A percentile compares a stretch with the other conserved stretches of the same genome.
These are phyloP conservation scores for Sphaerulina musiva DNA, from an alignment of 2,329 filamentous ascomycete species.

Conservation along the genomic window DNA sequence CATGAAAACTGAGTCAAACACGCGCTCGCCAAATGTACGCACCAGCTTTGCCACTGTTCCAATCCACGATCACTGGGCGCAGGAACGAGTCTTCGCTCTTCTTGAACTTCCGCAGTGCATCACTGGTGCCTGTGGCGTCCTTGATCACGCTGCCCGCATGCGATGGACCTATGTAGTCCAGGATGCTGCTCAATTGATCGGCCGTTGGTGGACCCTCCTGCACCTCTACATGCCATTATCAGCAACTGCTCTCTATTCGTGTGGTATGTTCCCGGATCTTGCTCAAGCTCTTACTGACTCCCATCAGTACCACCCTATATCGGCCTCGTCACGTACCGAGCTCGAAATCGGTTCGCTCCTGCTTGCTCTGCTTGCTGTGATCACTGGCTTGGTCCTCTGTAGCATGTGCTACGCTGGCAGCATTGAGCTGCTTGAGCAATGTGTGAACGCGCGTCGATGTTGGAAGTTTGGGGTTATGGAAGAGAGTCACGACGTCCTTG, in stretches of 20 bases:
- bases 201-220: constrained; percentile 72
- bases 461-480: constrained; percentile 73
- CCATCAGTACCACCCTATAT: not conserved
- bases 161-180: constrained; percentile 68
- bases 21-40: constrained; percentile 21
- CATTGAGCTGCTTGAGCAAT: constrained; percentile 73
- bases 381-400: constrained; percentile 69
- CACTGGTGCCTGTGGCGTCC: constrained; percentile 65
- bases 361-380: constrained; percentile 54
- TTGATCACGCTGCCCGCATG: constrained; percentile 61
- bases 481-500: constrained; percentile 85
- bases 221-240: constrained; percentile 48
- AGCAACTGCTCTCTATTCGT: not conserved
- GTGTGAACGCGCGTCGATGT: constrained; percentile 67
- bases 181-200: constrained; percentile 75
- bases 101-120: constrained; percentile 74
- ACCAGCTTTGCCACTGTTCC: constrained; percentile 81
- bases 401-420: constrained; percentile 59
- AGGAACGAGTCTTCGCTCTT: constrained; percentile 62
- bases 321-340: constrained; percentile 41
- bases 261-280: not conserved
- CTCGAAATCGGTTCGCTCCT: constrained; percentile 67
- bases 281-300: not conserved
- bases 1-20: not conserved
- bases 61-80: constrained; percentile 81